Percentiles rank a stretch among this genome's conserved stretches.
phyloP scores from a whole-genome alignment of 2,329 filamentous ascomycete species.

The Metarhizium humberi region DNA sequence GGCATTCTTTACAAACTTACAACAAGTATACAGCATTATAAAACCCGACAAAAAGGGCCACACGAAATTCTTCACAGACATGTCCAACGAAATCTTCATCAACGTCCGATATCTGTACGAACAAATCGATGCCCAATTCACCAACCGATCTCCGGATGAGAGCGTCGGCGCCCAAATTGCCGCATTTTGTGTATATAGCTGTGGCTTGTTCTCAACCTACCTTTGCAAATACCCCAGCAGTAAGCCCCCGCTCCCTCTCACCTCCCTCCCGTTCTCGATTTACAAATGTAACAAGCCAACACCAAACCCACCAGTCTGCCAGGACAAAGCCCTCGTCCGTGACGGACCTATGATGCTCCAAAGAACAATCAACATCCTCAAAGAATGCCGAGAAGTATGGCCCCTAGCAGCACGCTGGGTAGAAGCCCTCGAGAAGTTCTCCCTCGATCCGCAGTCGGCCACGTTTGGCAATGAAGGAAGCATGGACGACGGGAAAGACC shows the following conservation, averaged over 20 bases:
- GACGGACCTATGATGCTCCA: constrained; percentile 37
- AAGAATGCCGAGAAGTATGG: constrained; percentile 41
- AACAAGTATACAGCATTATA: constrained; percentile 28
- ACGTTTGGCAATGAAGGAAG: constrained; percentile 32
- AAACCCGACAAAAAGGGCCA: constrained; percentile 29
- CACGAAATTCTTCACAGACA: constrained; percentile 30
- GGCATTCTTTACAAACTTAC: neutral
- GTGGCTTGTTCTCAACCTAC: constrained; percentile 42
- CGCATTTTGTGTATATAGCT: constrained; percentile 46
- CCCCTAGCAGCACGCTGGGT: constrained; percentile 43
- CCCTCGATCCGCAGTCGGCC: constrained; percentile 30
- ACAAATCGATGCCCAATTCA: constrained; percentile 43
- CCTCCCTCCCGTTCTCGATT: neutral
- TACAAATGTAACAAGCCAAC: neutral
- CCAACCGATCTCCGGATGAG: constrained; percentile 33
- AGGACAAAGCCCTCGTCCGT: constrained; percentile 27
- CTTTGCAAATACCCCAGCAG: constrained; percentile 40
- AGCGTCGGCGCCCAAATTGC: constrained; percentile 45
- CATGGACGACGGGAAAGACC: constrained; percentile 39
- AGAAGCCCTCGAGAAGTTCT: constrained; percentile 38
- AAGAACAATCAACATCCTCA: constrained; percentile 34
- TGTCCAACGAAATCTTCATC: constrained; percentile 37
- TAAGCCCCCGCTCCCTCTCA: constrained; percentile 18
- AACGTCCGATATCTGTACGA: constrained; percentile 39
- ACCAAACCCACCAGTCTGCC: constrained; percentile 27